Evolutionary conservation across 208 protist genomes (phyloP), one percentile per base, ranked within the genome.

Genomic region (Naegleria lovaniensis): DNA sequence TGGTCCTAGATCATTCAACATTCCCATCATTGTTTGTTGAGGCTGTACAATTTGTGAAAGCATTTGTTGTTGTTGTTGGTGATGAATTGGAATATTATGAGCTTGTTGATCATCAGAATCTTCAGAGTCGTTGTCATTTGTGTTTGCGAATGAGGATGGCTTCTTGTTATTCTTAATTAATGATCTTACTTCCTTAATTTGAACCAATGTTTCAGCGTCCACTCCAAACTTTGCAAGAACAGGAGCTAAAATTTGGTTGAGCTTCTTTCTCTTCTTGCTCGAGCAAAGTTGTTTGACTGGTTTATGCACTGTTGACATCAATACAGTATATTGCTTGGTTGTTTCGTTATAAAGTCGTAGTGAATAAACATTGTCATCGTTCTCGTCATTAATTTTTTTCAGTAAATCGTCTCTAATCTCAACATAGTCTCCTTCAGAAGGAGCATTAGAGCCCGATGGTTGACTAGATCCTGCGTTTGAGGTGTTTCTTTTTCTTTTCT

Each of bases 181-280:
- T 15, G 29, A 15, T 40, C 76, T 84, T 16, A 84, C 76, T 33
- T 84, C 76, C 33, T 84, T 84, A 16, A 84, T 84, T 33, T 40
- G 29, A 38, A 84, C 15, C 33, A 84, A 84, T 40, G 29, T 33
- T 84, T 84, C 76, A 19, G 76, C 76, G 15, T 40, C 76, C 5
- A 84, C 76, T 38, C 76, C 76, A 39, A 84, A 84, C 15, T 84
- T 84, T 2, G 38, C 11, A 33, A 84, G 38, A 41, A 40, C 76
- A 19, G 76, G 76, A 22, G 76, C 76, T 16, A 84, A 36, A 16
- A 84, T 84, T 84, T 84, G 76, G 38, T 84, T 84, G 25, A 84
- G 33, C 76, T 84, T 84, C 33, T 84, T 84, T 84, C 76, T 84
- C 76, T 84, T 84, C 38, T 84, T 84, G 15, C 76, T 84, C 3